Evolutionary conservation across 2,329 filamentous ascomycete genomes (phyloP).

Genomic region (Cladobotryum mycophilum): DNA sequence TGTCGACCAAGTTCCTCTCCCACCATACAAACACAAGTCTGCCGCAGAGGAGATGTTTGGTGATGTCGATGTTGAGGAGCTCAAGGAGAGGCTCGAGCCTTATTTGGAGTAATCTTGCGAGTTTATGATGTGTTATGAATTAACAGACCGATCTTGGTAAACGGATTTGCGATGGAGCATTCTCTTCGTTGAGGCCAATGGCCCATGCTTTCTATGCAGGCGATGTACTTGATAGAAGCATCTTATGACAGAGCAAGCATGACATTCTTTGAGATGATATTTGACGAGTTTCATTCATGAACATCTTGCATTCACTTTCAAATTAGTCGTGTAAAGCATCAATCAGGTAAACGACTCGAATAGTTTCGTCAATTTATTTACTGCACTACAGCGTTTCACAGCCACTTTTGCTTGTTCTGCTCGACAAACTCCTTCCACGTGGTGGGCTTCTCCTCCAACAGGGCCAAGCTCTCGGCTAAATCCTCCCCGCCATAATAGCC

Average conservation of each 20-base stretch:
- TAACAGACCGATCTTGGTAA: background rate
- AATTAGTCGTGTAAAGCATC: too few relatives aligned
- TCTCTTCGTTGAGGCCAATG: background rate
- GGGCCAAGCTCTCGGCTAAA: slow-evolving; percentile 24
- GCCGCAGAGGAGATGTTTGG: slow-evolving; percentile 2
- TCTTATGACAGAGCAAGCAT: background rate
- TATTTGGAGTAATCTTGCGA: slow-evolving; percentile 14
- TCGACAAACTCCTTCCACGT: slow-evolving; percentile 33
- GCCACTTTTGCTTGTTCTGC: slow-evolving; percentile 23
- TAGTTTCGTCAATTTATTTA: too few relatives aligned
- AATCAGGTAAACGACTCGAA: too few relatives aligned
- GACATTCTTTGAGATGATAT: background rate
- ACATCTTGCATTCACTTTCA: too few relatives aligned
- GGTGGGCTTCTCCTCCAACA: slow-evolving; percentile 31
- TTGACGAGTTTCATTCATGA: too few relatives aligned
- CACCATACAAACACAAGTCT: slow-evolving; percentile 50
- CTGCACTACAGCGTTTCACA: background rate
- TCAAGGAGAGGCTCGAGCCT: slow-evolving; percentile 23
- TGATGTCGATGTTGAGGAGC: slow-evolving; percentile 23
- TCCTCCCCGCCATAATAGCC: slow-evolving; percentile 35
- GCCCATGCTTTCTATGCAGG: background rate
- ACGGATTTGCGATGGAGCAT: background rate
- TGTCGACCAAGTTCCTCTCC: slow-evolving; percentile 65
- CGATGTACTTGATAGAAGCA: background rate
- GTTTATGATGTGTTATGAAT: background rate